Evolutionary conservation across 1,284 basidiomycete genomes (phyloP).

Genomic region (Cutaneotrichosporon sp.): DNA sequence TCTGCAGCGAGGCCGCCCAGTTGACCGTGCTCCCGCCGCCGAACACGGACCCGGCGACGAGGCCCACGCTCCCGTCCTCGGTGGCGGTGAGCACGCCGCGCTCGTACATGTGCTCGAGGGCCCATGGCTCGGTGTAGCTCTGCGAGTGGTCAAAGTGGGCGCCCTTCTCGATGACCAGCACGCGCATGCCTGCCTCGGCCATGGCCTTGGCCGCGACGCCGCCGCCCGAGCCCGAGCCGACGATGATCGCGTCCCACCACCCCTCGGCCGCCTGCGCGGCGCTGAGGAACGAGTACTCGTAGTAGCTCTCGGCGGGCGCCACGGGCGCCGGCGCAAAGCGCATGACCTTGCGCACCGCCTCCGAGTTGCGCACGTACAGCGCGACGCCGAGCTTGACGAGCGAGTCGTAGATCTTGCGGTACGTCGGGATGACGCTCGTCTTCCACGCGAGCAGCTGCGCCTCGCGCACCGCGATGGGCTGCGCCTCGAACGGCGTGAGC

Average conservation of each 20-base stretch:
- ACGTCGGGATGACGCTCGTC: slow-evolving; percentile 7
- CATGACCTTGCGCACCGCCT: slow-evolving; percentile 15
- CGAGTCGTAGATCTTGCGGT: slow-evolving; percentile 22
- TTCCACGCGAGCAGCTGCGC: slow-evolving; percentile 19
- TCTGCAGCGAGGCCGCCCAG: slow-evolving; percentile 54
- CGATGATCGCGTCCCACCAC: slow-evolving; percentile 31
- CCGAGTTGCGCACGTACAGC: slow-evolving; percentile 20
- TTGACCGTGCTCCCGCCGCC: slow-evolving; percentile 58
- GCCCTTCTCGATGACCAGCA: slow-evolving; percentile 57
- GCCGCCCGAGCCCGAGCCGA: slow-evolving; percentile 57
- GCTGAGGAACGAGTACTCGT: slow-evolving; percentile 9
- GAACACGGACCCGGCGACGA: slow-evolving; percentile 54
- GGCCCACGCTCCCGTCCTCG: slow-evolving; percentile 50
- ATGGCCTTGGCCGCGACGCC: slow-evolving; percentile 50
- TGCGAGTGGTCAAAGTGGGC: slow-evolving; percentile 48
- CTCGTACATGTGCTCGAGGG: slow-evolving; percentile 52
- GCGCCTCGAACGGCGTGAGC: slow-evolving; percentile 22
- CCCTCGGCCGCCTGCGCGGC: neutral
- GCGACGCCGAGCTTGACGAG: slow-evolving; percentile 17
- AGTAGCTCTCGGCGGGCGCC: neutral
- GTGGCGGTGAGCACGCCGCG: slow-evolving; percentile 50
- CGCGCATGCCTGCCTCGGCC: slow-evolving; percentile 44
- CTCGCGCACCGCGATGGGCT: slow-evolving; percentile 16
- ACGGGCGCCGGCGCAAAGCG: slow-evolving; percentile 7
- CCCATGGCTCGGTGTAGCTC: slow-evolving; percentile 43